A percentile compares a stretch with the other conserved stretches of the same genome.
Conservation (phyloP, 805 yeast species). For the Candida jianshihensis region DNA sequence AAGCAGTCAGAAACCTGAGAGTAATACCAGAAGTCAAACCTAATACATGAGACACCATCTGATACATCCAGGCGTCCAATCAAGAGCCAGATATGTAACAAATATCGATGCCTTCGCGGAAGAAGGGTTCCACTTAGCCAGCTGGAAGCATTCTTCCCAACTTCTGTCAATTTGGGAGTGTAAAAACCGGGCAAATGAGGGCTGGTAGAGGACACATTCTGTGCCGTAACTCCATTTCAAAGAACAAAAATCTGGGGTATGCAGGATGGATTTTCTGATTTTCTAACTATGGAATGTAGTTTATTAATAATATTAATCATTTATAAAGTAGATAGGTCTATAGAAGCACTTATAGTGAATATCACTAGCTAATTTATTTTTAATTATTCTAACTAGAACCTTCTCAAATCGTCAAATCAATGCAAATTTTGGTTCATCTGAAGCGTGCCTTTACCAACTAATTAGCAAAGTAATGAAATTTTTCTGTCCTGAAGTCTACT, state of each 20-base stretch:
- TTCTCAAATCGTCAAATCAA: no score
- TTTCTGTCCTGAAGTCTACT: no score
- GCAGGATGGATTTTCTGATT: background rate
- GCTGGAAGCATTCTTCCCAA: background rate
- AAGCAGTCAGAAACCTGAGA: background rate
- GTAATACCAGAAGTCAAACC: background rate
- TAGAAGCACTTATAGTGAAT: no score
- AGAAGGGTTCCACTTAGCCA: background rate
- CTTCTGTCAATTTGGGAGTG: background rate
- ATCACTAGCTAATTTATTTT: no score
- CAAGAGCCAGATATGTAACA: background rate
- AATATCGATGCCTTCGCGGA: background rate
- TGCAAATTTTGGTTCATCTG: no score
- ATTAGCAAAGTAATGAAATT: no score
- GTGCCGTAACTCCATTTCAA: background rate
- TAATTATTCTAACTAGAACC: no score
- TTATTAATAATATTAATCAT: no score
- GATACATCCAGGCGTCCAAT: background rate
- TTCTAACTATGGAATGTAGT: background rate
- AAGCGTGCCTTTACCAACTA: no score
- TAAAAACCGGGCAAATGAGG: background rate
- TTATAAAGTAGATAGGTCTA: no score
- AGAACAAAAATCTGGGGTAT: constrained; percentile 15
- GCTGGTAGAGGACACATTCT: background rate
- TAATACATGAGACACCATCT: background rate